A percentile compares a stretch with the other conserved stretches of the same genome.
Conservation (phyloP, 345 rosid genomes). For the Camelina sativa region DNA sequence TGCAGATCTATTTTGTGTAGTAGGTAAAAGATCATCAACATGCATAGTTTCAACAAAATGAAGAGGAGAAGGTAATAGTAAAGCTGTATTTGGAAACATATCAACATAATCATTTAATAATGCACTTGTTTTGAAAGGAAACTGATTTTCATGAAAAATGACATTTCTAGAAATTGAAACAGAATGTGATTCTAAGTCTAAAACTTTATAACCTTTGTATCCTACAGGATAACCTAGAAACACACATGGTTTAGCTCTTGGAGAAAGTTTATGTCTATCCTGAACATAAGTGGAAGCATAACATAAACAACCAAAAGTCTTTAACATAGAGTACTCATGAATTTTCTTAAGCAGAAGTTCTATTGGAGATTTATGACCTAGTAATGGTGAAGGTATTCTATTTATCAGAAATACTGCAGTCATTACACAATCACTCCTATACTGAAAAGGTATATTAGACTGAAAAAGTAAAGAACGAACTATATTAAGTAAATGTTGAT, state of each 20-base stretch:
- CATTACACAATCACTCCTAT: not conserved
- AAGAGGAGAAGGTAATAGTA: no score
- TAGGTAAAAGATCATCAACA: no score
- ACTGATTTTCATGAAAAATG: not conserved
- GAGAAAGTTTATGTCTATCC: not conserved
- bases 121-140: not conserved
- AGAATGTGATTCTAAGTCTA: not conserved
- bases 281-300: no score
- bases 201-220: not conserved
- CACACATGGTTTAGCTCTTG: not conserved
- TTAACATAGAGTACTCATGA: no score
- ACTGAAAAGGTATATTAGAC: not conserved
- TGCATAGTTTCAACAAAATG: no score
- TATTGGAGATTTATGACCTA: no score
- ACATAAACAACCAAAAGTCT: no score
- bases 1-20: no score
- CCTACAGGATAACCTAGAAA: not conserved
- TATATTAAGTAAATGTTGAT: not conserved
- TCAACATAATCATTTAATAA: no score
- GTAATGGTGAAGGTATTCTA: no score
- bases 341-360: no score
- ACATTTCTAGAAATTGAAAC: not conserved
- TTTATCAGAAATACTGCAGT: not conserved
- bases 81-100: no score
- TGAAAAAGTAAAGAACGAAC: not conserved